These are phyloP conservation scores for Penicillium tannophilum DNA, from an alignment of 495 filamentous ascomycete genomes.

Conservation along the genomic window DNA sequence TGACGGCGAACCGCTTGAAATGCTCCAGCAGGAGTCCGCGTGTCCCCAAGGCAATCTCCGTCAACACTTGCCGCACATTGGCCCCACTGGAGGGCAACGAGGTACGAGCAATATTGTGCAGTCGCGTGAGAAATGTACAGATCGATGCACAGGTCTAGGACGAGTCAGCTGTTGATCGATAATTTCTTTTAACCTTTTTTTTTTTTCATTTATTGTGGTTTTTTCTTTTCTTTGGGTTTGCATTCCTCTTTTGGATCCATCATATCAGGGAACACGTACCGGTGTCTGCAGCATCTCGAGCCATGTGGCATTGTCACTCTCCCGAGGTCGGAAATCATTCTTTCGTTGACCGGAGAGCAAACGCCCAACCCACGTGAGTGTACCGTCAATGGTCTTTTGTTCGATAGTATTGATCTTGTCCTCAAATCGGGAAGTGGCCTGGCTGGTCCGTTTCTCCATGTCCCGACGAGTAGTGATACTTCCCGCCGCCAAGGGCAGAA, in stretches of 20 bases:
- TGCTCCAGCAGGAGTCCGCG: constrained; percentile 82
- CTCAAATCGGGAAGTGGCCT: constrained; percentile 76
- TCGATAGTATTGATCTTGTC: constrained; percentile 86
- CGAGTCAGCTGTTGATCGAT: not conserved
- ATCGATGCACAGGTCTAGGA: constrained; percentile 72
- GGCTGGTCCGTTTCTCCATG: constrained; percentile 82
- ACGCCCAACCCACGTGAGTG: constrained; percentile 74
- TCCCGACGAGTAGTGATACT: constrained; percentile 87
- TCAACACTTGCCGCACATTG: constrained; percentile 75
- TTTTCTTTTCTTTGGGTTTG: constrained; percentile 1
- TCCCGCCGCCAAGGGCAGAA: constrained; percentile 83
- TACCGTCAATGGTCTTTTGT: constrained; percentile 81
- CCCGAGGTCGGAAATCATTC: constrained; percentile 87
- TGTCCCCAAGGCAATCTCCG: constrained; percentile 82
- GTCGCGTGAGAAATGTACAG: constrained; percentile 70
- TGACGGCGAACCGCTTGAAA: constrained; percentile 90
- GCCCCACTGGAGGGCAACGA: constrained; percentile 71
- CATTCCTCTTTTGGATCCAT: not conserved
- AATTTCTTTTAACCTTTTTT: not conserved
- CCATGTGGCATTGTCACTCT: constrained; percentile 72
- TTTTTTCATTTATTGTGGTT: not conserved
- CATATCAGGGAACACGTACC: constrained; percentile 32
- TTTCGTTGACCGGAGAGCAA: constrained; percentile 83
- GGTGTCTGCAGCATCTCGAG: constrained; percentile 83
- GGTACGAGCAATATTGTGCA: constrained; percentile 59